Conservation (phyloP, 495 filamentous ascomycete species). For the Cudoniella acicularis region DNA sequence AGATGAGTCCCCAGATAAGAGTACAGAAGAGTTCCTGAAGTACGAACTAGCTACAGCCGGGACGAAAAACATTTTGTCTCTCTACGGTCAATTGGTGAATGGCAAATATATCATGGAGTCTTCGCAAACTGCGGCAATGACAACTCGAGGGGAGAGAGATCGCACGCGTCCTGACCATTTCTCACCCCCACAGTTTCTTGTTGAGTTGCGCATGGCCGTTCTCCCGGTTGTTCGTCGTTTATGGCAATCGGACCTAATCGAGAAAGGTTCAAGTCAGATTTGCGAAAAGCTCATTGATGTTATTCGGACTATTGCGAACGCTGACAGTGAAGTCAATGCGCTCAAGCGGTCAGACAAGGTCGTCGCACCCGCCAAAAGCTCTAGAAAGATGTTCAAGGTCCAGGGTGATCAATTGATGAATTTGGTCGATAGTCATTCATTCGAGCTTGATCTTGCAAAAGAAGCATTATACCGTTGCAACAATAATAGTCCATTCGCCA, state of each 20-base stretch:
- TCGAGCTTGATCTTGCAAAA: constrained; percentile 54
- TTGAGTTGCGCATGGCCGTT: constrained; percentile 81
- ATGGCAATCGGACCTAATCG: constrained; percentile 79
- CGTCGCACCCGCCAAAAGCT: constrained; percentile 25
- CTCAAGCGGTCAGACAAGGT: constrained; percentile 54
- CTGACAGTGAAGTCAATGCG: constrained; percentile 68
- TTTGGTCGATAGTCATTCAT: constrained; percentile 46
- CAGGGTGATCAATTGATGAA: constrained; percentile 41
- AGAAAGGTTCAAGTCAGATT: constrained; percentile 69
- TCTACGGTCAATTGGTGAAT: constrained; percentile 72
- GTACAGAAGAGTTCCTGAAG: constrained; percentile 27
- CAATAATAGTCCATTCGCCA: constrained; percentile 53
- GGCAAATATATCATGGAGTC: constrained; percentile 78
- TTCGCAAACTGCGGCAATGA: constrained; percentile 49
- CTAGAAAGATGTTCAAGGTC: constrained; percentile 36
- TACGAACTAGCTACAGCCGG: constrained; percentile 43
- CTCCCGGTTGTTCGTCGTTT: constrained; percentile 73
- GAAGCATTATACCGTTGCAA: constrained; percentile 84
- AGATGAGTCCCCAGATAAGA: neutral
- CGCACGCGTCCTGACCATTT: constrained; percentile 63
- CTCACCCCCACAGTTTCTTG: constrained; percentile 70
- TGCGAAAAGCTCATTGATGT: constrained; percentile 81
- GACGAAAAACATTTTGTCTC: constrained; percentile 78
- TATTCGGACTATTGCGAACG: constrained; percentile 71
- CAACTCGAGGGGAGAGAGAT: constrained; percentile 44